Evolutionary conservation across 768 basidiomycete species (phyloP).

Genomic region (Daedaleopsis sinensis): DNA sequence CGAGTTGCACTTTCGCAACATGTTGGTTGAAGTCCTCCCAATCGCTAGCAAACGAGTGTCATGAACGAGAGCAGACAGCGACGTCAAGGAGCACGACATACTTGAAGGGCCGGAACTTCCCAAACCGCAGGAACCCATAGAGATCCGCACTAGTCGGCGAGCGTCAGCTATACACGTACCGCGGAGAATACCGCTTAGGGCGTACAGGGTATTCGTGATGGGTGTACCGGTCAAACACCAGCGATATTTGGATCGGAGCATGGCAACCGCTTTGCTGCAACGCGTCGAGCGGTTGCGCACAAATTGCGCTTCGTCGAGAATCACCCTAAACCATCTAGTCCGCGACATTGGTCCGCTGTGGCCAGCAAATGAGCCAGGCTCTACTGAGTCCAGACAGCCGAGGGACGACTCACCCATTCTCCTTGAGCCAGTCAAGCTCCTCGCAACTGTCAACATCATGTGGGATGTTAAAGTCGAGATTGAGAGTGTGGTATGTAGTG

Average conservation of each 20-base stretch:
- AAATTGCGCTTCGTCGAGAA: constrained; percentile 82
- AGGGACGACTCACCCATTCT: constrained; percentile 47
- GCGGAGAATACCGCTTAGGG: too few relatives aligned
- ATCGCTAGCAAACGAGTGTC: constrained; percentile 38
- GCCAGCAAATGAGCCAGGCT: neutral
- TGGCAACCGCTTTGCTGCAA: constrained; percentile 59
- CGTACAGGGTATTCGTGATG: constrained; percentile 69
- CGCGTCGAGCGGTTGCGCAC: constrained; percentile 68
- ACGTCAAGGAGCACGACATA: constrained; percentile 7
- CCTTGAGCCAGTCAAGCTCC: constrained; percentile 49
- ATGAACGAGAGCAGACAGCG: neutral
- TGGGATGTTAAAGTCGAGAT: constrained; percentile 57
- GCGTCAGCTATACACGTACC: neutral
- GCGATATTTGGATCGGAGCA: constrained; percentile 63
- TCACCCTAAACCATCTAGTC: constrained; percentile 65
- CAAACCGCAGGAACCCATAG: constrained; percentile 72
- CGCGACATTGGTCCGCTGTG: constrained; percentile 61
- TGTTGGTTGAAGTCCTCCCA: constrained; percentile 67
- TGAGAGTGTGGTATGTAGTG: constrained; percentile 79
- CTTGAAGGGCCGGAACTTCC: constrained; percentile 69
- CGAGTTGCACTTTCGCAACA: constrained; percentile 55
- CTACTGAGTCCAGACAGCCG: neutral
- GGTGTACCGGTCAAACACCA: constrained; percentile 85
- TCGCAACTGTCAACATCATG: constrained; percentile 48
- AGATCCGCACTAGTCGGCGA: constrained; percentile 55